Percentiles rank a stretch among this genome's conserved stretches.
Conservation (phyloP, 1,284 basidiomycete species). For the Ceratobasidium sp. region DNA sequence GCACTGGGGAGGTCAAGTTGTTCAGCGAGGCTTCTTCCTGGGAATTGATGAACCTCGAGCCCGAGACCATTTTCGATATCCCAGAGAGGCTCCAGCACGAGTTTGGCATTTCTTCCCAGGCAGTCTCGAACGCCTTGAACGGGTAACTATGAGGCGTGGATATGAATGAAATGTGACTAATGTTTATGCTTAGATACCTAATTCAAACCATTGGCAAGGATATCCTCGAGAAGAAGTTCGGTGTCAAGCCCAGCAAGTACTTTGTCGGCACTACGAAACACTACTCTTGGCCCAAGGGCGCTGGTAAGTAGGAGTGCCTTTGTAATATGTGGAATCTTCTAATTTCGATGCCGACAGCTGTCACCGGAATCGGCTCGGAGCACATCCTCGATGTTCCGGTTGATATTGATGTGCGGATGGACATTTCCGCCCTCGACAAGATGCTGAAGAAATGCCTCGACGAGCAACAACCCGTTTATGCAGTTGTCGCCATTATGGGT, state of each 20-base stretch:
- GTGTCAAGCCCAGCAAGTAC: constrained; percentile 45
- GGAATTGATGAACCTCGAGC: constrained; percentile 51
- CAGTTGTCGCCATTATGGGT: constrained; percentile 56
- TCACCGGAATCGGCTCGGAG: constrained; percentile 55
- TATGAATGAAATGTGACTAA: neutral
- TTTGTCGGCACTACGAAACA: constrained; percentile 52
- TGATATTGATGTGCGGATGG: constrained; percentile 53
- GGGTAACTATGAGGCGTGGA: constrained; percentile 44
- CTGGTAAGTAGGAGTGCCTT: constrained; percentile 47
- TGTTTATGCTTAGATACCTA: neutral
- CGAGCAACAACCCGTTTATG: constrained; percentile 51
- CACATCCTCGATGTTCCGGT: constrained; percentile 52
- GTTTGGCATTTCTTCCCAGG: constrained; percentile 47
- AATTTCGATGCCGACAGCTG: constrained; percentile 47
- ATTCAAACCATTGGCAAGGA: constrained; percentile 53
- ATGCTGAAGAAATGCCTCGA: constrained; percentile 49
- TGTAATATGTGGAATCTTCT: neutral
- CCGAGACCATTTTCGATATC: constrained; percentile 46
- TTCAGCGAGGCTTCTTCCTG: constrained; percentile 46
- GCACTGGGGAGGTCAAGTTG: constrained; percentile 44
- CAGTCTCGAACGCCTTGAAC: constrained; percentile 45
- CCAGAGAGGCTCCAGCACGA: constrained; percentile 45
- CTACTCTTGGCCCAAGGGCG: constrained; percentile 59
- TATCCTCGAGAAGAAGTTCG: constrained; percentile 46
- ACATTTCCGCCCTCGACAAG: constrained; percentile 46